Conservation (phyloP, 2,329 filamentous ascomycete species). For the Colletotrichum lupini region DNA sequence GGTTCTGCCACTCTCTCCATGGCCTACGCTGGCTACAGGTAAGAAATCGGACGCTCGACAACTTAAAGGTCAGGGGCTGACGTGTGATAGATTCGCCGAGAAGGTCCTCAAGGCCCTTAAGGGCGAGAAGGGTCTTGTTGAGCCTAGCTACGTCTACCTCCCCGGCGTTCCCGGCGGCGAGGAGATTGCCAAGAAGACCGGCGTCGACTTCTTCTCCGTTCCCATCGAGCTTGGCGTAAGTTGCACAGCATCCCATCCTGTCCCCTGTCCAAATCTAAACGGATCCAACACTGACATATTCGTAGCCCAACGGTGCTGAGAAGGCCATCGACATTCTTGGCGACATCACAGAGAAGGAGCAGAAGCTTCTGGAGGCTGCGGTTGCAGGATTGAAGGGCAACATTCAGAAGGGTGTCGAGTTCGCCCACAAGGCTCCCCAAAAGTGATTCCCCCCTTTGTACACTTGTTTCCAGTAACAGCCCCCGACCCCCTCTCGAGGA, state of each 20-base stretch:
- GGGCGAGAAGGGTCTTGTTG: conserved; percentile 92
- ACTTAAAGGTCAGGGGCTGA: conserved; percentile 37
- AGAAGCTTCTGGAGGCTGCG: conserved; percentile 82
- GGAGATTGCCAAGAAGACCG: conserved; percentile 84
- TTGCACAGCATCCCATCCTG: conserved; percentile 39
- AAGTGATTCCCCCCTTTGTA: conserved; percentile 72
- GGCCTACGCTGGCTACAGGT: conserved; percentile 96
- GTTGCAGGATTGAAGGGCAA: conserved; percentile 88
- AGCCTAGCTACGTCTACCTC: conserved; percentile 96
- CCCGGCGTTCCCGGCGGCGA: conserved; percentile 89
- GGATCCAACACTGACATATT: conserved; percentile 40
- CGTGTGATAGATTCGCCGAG: conserved; percentile 80
- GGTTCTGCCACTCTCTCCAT: conserved; percentile 94
- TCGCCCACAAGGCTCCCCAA: conserved; percentile 87
- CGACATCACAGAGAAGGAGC: conserved; percentile 85
- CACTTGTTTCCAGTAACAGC: conserved; percentile 24
- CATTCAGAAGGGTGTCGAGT: conserved; percentile 93
- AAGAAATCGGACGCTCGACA: conserved; percentile 41
- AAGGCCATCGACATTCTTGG: conserved; percentile 85
- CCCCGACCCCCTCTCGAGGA: conserved; percentile 5
- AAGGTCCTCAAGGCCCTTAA: conserved; percentile 88
- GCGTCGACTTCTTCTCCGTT: conserved; percentile 94
- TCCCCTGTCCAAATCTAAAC: background rate
- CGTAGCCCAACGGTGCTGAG: conserved; percentile 83
- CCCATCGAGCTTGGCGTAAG: conserved; percentile 95